Evolutionary conservation across 805 yeast species (phyloP), one percentile per base, ranked within the genome.

Genomic region (Starmerella cellae): DNA sequence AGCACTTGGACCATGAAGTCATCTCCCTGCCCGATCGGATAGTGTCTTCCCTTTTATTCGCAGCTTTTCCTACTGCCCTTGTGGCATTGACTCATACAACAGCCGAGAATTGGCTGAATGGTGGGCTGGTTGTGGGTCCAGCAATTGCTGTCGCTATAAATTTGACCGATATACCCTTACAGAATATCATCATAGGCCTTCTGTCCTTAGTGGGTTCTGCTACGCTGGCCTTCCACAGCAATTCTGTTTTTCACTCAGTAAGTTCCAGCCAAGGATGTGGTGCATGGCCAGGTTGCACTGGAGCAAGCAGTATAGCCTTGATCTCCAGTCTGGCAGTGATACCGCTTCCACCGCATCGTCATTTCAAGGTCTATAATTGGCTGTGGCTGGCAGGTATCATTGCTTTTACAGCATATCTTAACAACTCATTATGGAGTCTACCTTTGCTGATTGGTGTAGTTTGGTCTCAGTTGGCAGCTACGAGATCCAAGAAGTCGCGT

Each of bases 1-100:
- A 20, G 30, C 32, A 29, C 23, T 35, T 9, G 30, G n/a, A 24
- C 34, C 39, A 24, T 28, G 34, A 26, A 20, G 10, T 39, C 23
- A 35, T 39, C 11, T 27, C 46, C 30, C 28, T 31, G 28, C 11
- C 33, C 27, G 45, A 49, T 33, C 26, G 45, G 22, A 16, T 37
- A 8, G 31, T 39, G 3, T 23, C 46, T 4, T 13, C 33, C 28
- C 45, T 46, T 4, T 37, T 45, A 17, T 45, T 38, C 22, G 22
- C 36, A 11, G 46, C 49, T 17, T 37, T 49, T 13, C 47, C 46
- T 21, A 39, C 42, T 13, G 43, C 48, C 10, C 30, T 42, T 10
- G 35, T 39, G 11, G 47, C 49, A 5, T 19, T 43, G n/a, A 13
- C 28, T 21, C 30, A 37, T 31, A 35, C 42, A 19, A 5, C 17